Evolutionary conservation across 2,329 filamentous ascomycete genomes (phyloP).

Genomic region (Lachnum nothofagi): DNA sequence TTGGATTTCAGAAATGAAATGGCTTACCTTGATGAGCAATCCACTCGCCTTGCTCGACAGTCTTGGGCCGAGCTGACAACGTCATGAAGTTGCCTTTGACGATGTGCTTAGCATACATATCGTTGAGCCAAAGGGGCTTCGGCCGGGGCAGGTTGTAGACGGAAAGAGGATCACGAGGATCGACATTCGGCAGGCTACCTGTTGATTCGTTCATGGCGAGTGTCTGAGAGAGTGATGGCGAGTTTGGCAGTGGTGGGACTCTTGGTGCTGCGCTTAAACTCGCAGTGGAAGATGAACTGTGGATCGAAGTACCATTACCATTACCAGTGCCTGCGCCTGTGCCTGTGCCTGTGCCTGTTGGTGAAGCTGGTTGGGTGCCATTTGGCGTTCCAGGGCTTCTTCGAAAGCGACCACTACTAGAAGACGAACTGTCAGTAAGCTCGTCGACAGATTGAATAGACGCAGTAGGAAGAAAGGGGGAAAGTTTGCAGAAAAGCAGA

Average conservation of each 20-base stretch:
- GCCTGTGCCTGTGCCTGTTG: conserved; percentile 30
- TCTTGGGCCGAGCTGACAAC: conserved; percentile 83
- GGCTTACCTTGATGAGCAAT: conserved; percentile 81
- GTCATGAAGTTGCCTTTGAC: conserved; percentile 98
- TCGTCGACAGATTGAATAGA: background rate
- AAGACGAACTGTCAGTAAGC: conserved; percentile 24
- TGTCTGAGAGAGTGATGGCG: conserved; percentile 59
- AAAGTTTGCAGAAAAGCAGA: conserved; percentile 2
- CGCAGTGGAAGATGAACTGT: conserved; percentile 43
- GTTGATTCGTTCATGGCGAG: conserved; percentile 62
- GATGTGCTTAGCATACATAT: conserved; percentile 74
- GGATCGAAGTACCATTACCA: background rate
- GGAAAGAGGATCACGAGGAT: conserved; percentile 46
- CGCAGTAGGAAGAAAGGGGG: background rate
- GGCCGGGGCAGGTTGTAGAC: conserved; percentile 61
- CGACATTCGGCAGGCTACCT: conserved; percentile 23
- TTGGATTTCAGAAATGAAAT: background rate
- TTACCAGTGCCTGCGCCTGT: conserved; percentile 24
- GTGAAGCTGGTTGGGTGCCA: conserved; percentile 45
- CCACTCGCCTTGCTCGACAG: conserved; percentile 93
- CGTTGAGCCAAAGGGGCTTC: conserved; percentile 69
- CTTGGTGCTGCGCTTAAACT: conserved; percentile 46
- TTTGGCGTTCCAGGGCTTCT: conserved; percentile 48
- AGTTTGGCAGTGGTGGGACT: conserved; percentile 57
- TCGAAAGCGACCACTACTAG: conserved; percentile 54